Conservation (phyloP, 345 rosid species). For the Dipteronia dyeriana region DNA sequence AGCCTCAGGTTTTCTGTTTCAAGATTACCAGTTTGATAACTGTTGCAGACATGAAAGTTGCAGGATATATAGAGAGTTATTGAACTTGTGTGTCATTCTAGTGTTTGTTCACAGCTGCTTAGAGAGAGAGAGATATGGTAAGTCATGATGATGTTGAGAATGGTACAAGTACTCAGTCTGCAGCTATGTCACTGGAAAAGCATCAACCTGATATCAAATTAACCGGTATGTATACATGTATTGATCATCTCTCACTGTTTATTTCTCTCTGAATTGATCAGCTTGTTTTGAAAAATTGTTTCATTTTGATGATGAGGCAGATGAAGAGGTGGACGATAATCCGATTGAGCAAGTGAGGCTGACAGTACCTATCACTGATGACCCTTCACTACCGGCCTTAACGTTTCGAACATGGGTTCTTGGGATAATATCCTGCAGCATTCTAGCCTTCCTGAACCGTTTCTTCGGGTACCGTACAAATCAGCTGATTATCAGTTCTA, state of each 20-base stretch:
- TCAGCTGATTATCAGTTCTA: conserved; percentile 36
- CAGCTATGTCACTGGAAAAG: neutral
- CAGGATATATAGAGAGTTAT: too few species aligned
- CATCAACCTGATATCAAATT: neutral
- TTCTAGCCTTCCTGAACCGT: conserved; percentile 57
- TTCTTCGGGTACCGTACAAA: conserved; percentile 54
- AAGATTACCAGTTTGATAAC: neutral
- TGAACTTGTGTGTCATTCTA: neutral
- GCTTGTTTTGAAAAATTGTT: neutral
- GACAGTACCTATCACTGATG: conserved; percentile 59
- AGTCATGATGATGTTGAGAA: neutral
- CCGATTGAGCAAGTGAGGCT: conserved; percentile 67
- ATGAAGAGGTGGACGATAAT: conserved; percentile 44
- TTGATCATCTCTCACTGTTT: too few species aligned
- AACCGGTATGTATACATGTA: neutral
- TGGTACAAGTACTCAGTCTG: neutral
- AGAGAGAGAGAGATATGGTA: conserved; percentile 7
- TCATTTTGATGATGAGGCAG: neutral
- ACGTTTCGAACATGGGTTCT: conserved; percentile 65
- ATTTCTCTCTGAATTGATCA: neutral
- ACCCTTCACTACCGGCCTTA: conserved; percentile 46
- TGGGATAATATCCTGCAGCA: conserved; percentile 43
- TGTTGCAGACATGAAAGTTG: conserved; percentile 2
- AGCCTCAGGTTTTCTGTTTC: neutral
- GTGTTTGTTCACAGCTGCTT: neutral